Evolutionary conservation across 495 filamentous ascomycete genomes (phyloP).

Genomic region (Halenospora varia): DNA sequence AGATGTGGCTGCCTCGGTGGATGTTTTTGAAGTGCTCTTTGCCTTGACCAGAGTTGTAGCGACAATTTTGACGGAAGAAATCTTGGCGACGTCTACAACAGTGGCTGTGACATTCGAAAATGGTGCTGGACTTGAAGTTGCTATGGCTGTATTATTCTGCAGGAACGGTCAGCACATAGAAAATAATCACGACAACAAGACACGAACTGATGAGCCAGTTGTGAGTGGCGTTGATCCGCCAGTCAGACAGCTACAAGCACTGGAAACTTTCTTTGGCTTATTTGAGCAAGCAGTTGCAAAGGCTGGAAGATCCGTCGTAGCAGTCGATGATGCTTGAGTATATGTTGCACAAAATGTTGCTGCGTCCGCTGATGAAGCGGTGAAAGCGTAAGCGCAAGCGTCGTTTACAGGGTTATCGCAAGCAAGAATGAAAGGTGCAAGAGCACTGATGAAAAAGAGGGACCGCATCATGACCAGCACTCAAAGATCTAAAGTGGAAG

Average conservation of each 20-base stretch:
- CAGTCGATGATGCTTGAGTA: background rate
- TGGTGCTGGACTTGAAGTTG: background rate
- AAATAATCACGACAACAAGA: no score
- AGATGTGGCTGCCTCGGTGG: background rate
- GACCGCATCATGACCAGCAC: conserved; percentile 12
- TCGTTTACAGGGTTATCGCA: conserved; percentile 10
- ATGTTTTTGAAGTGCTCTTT: background rate
- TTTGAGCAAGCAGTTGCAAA: conserved; percentile 16
- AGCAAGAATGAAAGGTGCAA: conserved; percentile 7
- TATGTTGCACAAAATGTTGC: conserved; percentile 15
- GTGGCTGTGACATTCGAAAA: background rate
- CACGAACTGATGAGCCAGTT: no score
- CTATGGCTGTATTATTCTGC: background rate
- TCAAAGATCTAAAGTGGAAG: background rate
- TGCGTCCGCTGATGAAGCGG: conserved; percentile 1
- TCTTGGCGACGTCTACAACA: background rate
- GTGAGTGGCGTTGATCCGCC: background rate
- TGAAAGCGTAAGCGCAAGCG: conserved; percentile 15
- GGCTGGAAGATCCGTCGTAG: conserved; percentile 9
- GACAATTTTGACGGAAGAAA: background rate
- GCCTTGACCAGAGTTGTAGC: background rate
- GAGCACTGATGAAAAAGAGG: background rate
- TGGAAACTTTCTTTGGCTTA: conserved; percentile 8
- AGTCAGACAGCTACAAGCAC: conserved; percentile 13
- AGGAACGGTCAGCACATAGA: background rate